A percentile compares a stretch with the other conserved stretches of the same genome.
These are phyloP conservation scores for Salix koriyanagi DNA, from an alignment of 345 rosid genomes.

Conservation along the genomic window DNA sequence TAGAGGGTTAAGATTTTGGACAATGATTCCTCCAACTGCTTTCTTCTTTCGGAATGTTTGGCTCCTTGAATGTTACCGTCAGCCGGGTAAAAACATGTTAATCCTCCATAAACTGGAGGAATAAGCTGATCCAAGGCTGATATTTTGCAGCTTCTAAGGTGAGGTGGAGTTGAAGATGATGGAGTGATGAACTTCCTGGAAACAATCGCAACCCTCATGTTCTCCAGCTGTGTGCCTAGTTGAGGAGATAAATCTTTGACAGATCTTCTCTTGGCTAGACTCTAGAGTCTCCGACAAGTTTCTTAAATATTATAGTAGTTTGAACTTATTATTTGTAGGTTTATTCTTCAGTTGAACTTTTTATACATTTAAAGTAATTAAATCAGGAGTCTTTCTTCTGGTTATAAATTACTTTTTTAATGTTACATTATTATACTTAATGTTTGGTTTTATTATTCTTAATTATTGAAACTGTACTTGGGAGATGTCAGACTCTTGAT, in stretches of 20 bases:
- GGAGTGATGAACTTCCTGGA: constrained; percentile 24
- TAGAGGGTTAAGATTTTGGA: constrained; percentile 21
- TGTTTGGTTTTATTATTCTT: neutral
- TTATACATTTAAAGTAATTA: neutral
- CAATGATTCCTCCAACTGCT: constrained; percentile 15
- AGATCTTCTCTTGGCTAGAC: neutral
- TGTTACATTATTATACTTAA: neutral
- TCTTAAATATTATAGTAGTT: no score
- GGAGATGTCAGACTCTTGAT: neutral
- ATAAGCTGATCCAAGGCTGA: constrained; percentile 27
- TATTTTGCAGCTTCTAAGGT: constrained; percentile 11
- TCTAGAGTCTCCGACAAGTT: neutral
- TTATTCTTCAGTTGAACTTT: neutral
- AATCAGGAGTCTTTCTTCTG: neutral
- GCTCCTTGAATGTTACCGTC: neutral
- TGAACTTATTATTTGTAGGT: neutral
- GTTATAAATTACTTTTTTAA: neutral
- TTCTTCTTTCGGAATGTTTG: neutral
- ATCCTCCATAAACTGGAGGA: constrained; percentile 10
- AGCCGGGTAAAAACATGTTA: constrained; percentile 20
- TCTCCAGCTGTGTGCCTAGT: neutral
- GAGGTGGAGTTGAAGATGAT: constrained; percentile 21
- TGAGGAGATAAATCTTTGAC: neutral
- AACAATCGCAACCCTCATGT: constrained; percentile 20
- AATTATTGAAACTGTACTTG: neutral